Base-by-base conservation (phyloP, 2,329 filamentous ascomycete genomes). In the Chrysoporthe deuterocubensis region DNA sequence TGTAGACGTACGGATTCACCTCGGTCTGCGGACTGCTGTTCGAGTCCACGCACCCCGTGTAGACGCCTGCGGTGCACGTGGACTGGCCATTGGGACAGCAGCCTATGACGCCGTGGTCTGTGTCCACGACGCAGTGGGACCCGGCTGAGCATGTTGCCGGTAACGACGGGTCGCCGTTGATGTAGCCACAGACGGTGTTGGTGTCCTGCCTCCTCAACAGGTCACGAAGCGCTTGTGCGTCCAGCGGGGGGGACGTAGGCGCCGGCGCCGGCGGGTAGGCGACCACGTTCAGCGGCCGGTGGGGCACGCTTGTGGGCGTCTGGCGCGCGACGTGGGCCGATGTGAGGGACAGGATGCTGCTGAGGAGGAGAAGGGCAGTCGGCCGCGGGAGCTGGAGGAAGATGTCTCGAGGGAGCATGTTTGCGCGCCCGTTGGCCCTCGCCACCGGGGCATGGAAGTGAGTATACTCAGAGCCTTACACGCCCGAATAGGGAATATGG, bases 141-240 rank as follows among this genome's bases (percentile, higher is more conserved):
- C 86, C 87, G 0, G 82, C 80, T 40, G 80, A 82, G 73, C 87
- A 89, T 48, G 86, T 89, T 50, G 86, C 87, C 2, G 86, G 84
- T 42, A 87, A 76, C 34, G 77, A 76, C 0, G 81, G 75, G 70
- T 87, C 75, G 32, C 85, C 86, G 69, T 82, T 83, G 72, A 89
- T 80, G 75, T 83, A 89, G 54, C 87, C 87, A 72, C 87, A 89
- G 66, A 89, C 74, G 18, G 86, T 88, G 75, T 87, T 86, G 64
- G 78, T 73, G 37, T 75, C 73, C 68, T 84, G 80, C 50, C 82
- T 80, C 58, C 79, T 80, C 34, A 74, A 73, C 21, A 60, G 52
- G 6, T 76, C 74, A 62, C 75, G 72, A 57, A 79, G 72, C 13
- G 78, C 76, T 52, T 73, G 75, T 54, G 77, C 76, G 61, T 76